Evolutionary conservation across 2,329 filamentous ascomycete genomes (phyloP).

Genomic region (Alternaria postmessia): DNA sequence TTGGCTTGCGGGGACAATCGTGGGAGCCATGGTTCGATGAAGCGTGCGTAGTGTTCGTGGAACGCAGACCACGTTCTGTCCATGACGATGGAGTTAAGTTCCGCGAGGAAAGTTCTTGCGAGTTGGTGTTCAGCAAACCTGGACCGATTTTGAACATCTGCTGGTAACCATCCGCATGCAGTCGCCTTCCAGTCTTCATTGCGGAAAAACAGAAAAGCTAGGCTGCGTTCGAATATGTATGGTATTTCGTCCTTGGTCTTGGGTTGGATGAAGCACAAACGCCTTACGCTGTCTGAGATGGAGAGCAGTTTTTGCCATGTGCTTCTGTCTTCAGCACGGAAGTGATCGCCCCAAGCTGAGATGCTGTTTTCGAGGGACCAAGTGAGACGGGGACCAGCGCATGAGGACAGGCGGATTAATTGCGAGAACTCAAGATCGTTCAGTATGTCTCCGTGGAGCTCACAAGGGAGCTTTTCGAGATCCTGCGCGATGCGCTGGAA

Average conservation of each 20-base stretch:
- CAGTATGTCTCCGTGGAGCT: conserved; percentile 12
- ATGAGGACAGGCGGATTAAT: conserved; percentile 12
- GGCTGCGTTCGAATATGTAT: neutral
- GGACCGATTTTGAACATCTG: neutral
- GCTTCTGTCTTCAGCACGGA: neutral
- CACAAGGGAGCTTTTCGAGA: conserved; percentile 18
- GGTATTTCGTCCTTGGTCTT: neutral
- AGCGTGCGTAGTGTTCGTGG: neutral
- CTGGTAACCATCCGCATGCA: neutral
- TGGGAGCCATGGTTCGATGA: neutral
- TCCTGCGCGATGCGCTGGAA: conserved; percentile 14
- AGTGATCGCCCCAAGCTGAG: conserved; percentile 7
- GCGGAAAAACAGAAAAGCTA: neutral
- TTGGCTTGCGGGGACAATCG: neutral
- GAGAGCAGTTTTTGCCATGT: conserved; percentile 6
- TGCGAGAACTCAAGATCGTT: conserved; percentile 14
- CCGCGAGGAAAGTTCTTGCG: neutral
- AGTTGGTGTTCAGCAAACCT: neutral
- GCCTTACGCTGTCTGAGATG: conserved; percentile 4
- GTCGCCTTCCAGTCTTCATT: neutral
- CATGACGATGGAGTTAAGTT: neutral
- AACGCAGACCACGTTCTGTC: neutral
- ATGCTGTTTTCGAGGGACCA: conserved; percentile 17
- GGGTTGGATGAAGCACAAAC: neutral
- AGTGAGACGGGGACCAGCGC: conserved; percentile 12